phyloP scores from a whole-genome alignment of 2,329 filamentous ascomycete species.

The Penicillium sp. region DNA sequence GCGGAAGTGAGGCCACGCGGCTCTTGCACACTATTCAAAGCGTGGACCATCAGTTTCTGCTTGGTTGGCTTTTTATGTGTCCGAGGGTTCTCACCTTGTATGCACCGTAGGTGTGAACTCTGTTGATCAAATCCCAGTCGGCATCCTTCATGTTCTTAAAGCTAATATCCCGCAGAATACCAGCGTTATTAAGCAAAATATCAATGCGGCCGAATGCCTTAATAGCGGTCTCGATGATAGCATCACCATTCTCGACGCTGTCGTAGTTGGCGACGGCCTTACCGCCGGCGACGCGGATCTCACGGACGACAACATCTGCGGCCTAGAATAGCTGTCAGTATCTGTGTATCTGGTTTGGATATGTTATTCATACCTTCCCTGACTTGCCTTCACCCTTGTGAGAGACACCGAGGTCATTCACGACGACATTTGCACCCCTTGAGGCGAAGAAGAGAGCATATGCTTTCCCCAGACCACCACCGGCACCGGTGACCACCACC shows the following conservation, averaged over 20 bases:
- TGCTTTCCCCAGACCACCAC: slow-evolving; percentile 75
- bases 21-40: slow-evolving; percentile 65
- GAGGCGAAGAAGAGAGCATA: slow-evolving; percentile 89
- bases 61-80: not conserved
- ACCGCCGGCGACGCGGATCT: slow-evolving; percentile 74
- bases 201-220: slow-evolving; percentile 68
- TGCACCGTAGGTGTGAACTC: slow-evolving; percentile 86
- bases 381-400: slow-evolving; percentile 90
- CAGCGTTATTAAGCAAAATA: slow-evolving; percentile 95
- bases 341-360: slow-evolving; percentile 25
- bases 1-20: slow-evolving; percentile 95
- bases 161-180: slow-evolving; percentile 89
- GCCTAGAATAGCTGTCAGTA: slow-evolving; percentile 54
- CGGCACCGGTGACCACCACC: slow-evolving; percentile 82
- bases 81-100: slow-evolving; percentile 64
- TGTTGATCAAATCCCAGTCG: slow-evolving; percentile 94
- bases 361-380: slow-evolving; percentile 62
- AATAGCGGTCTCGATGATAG: slow-evolving; percentile 71
- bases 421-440: slow-evolving; percentile 88
- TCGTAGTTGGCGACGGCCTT: slow-evolving; percentile 98
- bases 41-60: slow-evolving; percentile 16
- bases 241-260: slow-evolving; percentile 75
- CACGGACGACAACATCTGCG: slow-evolving; percentile 49
- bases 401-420: slow-evolving; percentile 91
- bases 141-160: slow-evolving; percentile 98